phyloP scores from a whole-genome alignment of 1,284 basidiomycete species.

The Hypsizygus ulmarius region DNA sequence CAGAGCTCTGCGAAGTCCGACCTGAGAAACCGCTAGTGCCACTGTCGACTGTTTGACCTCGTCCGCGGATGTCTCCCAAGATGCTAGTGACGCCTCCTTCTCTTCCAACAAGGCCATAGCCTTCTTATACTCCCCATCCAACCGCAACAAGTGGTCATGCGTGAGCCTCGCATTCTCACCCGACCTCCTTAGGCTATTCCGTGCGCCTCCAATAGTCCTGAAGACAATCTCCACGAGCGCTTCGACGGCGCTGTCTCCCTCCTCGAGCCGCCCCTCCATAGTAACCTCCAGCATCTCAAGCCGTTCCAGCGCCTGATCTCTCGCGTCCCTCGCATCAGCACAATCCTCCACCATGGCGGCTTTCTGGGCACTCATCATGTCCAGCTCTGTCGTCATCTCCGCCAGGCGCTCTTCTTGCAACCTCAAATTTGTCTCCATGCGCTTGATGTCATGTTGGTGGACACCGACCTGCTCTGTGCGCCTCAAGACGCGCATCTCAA shows the following conservation, averaged over 20 bases:
- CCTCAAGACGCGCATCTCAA: conserved; percentile 58
- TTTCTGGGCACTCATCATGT: conserved; percentile 60
- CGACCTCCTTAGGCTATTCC: conserved; percentile 20
- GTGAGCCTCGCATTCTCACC: conserved; percentile 8
- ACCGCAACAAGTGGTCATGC: conserved; percentile 13
- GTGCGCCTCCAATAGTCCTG: conserved; percentile 28
- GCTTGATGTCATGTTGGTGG: conserved; percentile 71
- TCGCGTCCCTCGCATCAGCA: conserved; percentile 63
- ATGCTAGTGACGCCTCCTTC: background rate
- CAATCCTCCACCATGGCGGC: conserved; percentile 80
- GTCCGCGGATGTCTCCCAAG: background rate
- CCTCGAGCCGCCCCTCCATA: conserved; percentile 35
- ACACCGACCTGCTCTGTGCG: conserved; percentile 69
- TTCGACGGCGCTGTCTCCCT: conserved; percentile 31
- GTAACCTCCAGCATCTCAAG: conserved; percentile 57
- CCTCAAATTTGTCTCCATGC: conserved; percentile 67
- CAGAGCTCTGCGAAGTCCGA: conserved; percentile 13
- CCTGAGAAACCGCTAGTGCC: conserved; percentile 24
- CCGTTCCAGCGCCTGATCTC: conserved; percentile 56
- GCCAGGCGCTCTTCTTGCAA: conserved; percentile 68
- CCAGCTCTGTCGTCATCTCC: conserved; percentile 67
- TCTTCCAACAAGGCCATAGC: conserved; percentile 4
- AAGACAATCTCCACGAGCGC: conserved; percentile 36
- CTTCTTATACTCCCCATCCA: conserved; percentile 9
- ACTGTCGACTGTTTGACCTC: conserved; percentile 17